phyloP scores from a whole-genome alignment of 2,329 filamentous ascomycete species.

The Talaromyces atroroseus region DNA sequence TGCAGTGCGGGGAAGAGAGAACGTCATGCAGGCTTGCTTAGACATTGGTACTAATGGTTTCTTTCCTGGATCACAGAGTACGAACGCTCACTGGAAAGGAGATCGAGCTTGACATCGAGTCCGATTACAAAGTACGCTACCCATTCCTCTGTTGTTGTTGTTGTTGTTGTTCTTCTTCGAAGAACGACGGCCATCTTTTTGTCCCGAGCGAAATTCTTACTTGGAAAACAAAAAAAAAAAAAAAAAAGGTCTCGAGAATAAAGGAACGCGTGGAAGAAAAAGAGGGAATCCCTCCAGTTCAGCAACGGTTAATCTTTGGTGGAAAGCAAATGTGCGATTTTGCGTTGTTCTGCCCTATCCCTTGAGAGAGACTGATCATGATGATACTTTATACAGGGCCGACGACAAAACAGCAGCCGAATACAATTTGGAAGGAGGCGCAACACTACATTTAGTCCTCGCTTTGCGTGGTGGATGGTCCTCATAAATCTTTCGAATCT shows the following conservation, averaged over 20 bases:
- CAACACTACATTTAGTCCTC: constrained; percentile 90
- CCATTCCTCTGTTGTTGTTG: neutral
- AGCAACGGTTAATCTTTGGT: constrained; percentile 92
- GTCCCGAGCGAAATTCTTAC: neutral
- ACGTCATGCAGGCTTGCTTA: constrained; percentile 3
- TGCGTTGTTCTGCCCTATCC: neutral
- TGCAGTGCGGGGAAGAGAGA: constrained; percentile 10
- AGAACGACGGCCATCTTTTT: neutral
- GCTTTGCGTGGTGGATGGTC: constrained; percentile 73
- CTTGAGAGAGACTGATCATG: neutral
- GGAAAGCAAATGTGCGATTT: constrained; percentile 88
- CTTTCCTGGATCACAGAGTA: constrained; percentile 56
- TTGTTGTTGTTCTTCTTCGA: neutral
- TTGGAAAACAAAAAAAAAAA: neutral
- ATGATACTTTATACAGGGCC: constrained; percentile 54
- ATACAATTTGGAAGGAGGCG: constrained; percentile 84
- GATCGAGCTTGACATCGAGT: constrained; percentile 96
- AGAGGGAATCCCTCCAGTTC: constrained; percentile 93
- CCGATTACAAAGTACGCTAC: constrained; percentile 71
- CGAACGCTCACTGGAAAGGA: constrained; percentile 97
- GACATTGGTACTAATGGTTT: constrained; percentile 9
- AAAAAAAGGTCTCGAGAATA: constrained; percentile 74
- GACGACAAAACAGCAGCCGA: constrained; percentile 92
- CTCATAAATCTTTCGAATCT: neutral
- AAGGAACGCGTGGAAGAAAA: constrained; percentile 99